Percentiles rank a stretch among this genome's conserved stretches.
Evolutionary conservation across 345 rosid species (phyloP).

Genomic region (Eucalyptus regnans): DNA sequence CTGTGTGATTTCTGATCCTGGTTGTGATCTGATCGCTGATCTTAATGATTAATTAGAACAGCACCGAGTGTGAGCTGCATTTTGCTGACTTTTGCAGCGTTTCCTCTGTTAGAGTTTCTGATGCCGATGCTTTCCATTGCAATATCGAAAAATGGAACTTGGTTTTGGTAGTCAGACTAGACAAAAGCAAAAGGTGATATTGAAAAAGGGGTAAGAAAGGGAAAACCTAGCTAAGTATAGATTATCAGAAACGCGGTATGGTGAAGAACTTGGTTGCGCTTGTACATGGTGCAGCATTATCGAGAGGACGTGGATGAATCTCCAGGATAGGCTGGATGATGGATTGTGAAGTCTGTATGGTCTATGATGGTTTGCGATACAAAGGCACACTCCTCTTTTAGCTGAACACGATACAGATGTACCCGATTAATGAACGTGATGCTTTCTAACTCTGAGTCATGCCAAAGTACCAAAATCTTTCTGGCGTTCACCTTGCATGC

Average conservation of each 20-base stretch:
- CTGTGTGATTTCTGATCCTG: neutral
- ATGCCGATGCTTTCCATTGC: neutral
- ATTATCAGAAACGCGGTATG: neutral
- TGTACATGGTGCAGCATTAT: neutral
- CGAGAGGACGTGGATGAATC: neutral
- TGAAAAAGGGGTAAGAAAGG: neutral
- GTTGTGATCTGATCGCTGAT: neutral
- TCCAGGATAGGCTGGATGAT: neutral
- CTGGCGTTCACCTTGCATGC: neutral
- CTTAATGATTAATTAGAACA: neutral
- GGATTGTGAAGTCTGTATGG: neutral
- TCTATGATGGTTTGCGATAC: neutral
- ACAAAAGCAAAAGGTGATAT: neutral
- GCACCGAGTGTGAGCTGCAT: neutral
- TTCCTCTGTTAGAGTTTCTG: neutral
- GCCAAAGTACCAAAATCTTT: neutral
- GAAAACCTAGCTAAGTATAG: neutral
- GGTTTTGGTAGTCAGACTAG: neutral
- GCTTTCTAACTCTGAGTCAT: neutral
- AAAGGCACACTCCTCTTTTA: neutral
- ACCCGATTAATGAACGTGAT: neutral
- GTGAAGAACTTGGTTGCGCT: neutral
- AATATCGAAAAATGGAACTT: neutral
- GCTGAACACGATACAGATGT: neutral
- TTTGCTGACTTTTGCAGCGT: neutral